phyloP scores from a whole-genome alignment of 2,329 filamentous ascomycete species.

The Didymosphaeria variabile region DNA sequence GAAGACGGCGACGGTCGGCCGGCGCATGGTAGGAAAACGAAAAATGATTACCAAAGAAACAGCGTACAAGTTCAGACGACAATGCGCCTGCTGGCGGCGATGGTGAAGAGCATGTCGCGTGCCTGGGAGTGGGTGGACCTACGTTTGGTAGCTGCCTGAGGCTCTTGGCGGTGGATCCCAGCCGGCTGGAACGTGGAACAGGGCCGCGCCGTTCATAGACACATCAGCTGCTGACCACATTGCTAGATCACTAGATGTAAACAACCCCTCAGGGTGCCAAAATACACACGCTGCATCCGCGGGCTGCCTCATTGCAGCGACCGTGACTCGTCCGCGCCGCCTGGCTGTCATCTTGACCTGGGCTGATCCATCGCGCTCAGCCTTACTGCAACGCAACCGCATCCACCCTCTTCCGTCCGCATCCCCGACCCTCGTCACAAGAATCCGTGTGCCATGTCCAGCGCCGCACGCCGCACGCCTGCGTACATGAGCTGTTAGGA shows the following conservation, averaged over 20 bases:
- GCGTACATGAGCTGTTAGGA: slow-evolving; percentile 48
- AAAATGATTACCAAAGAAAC: not conserved
- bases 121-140: not conserved
- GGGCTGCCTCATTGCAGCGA: not conserved
- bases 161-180: not conserved
- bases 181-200: not conserved
- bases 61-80: slow-evolving; percentile 9
- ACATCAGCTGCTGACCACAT: slow-evolving; percentile 6
- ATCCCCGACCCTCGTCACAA: slow-evolving; percentile 19
- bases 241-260: not conserved
- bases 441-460: slow-evolving; percentile 42
- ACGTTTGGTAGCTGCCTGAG: not conserved
- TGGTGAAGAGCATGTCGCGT: not conserved
- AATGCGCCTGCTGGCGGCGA: slow-evolving; percentile 2
- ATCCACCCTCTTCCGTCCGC: slow-evolving; percentile 21
- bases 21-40: slow-evolving; percentile 37
- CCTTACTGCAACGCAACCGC: slow-evolving; percentile 28
- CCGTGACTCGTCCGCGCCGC: slow-evolving; percentile 1
- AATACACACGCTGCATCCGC: not conserved
- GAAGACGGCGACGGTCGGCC: slow-evolving; percentile 33
- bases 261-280: not conserved
- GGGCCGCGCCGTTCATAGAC: slow-evolving; percentile 1
- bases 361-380: slow-evolving; percentile 20
- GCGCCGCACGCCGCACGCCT: slow-evolving; percentile 34
- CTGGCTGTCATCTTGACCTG: slow-evolving; percentile 19